A percentile compares a stretch with the other conserved stretches of the same genome.
Conservation (phyloP, 2,329 filamentous ascomycete species). For the Paraconiothyrium brasiliense region DNA sequence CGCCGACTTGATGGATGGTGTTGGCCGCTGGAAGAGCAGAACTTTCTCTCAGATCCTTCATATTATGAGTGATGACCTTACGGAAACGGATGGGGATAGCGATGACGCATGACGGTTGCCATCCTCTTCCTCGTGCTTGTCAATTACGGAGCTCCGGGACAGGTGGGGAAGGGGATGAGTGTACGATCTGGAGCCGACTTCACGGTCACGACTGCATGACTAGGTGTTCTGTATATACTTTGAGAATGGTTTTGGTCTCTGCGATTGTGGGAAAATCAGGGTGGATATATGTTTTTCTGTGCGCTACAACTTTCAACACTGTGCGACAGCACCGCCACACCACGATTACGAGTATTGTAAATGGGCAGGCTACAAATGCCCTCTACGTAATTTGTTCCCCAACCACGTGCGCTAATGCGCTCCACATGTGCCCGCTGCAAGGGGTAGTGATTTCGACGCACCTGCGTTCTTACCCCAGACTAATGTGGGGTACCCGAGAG, state of each 20-base stretch:
- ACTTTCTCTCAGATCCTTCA: slow-evolving; percentile 63
- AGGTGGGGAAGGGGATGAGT: slow-evolving; percentile 39
- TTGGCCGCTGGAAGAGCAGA: slow-evolving; percentile 61
- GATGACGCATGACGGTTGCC: slow-evolving; percentile 40
- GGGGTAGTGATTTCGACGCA: not conserved
- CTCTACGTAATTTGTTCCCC: not conserved
- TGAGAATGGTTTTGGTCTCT: not conserved
- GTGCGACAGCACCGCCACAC: not conserved
- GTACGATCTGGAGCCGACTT: slow-evolving; percentile 4
- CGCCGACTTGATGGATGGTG: slow-evolving; percentile 62
- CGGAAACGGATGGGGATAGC: slow-evolving; percentile 45
- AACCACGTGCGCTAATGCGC: not conserved
- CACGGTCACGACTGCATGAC: slow-evolving; percentile 11
- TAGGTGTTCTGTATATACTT: slow-evolving; percentile 5
- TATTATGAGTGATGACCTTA: slow-evolving; percentile 64
- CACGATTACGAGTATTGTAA: not conserved
- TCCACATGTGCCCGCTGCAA: slow-evolving; percentile 10
- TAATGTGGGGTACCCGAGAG: slow-evolving; percentile 8
- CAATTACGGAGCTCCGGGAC: slow-evolving; percentile 33
- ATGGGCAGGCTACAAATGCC: no score
- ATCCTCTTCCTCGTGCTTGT: slow-evolving; percentile 34
- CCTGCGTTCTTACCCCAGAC: slow-evolving; percentile 8
- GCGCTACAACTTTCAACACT: not conserved
- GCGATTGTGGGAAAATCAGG: not conserved
- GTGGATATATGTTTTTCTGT: not conserved